Evolutionary conservation across 495 filamentous ascomycete species (phyloP), one percentile per base, ranked within the genome.

Genomic region (Daldinia vernicosa): DNA sequence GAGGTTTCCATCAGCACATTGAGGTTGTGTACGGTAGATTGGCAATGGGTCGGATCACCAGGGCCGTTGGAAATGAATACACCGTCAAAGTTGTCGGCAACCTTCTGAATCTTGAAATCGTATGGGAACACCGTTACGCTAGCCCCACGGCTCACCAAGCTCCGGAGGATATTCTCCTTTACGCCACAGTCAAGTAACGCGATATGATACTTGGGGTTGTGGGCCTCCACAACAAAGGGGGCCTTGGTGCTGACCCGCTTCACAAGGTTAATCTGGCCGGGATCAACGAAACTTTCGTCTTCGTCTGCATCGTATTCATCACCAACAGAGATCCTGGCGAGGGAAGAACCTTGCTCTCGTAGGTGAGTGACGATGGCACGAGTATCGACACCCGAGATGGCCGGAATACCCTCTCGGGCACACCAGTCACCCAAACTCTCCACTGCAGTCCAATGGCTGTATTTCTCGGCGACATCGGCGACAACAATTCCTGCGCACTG

Each of bases 261-360:
- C 67, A 99, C 95, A 60, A 99, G 82, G 82, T 99, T 97, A 83
- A 98, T 97, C 80, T 93, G 90, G 76, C 94, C 94, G 5, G 95
- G 95, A 77, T 99, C 95, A 75, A 94, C 84, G 79, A 92, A 98
- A 55, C 94, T 93, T 84, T 98, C 96, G 73, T 99, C 95, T 83
- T 99, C 93, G 75, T 98, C 95, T 66, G 94, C 94, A 82, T 99
- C 95, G 78, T 99, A 99, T 82, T 98, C 94, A 80, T 98, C 95
- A 73, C 95, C 95, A 71, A 98, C 91, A 5, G 94, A 94, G 81
- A 99, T 97, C 74, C 93, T 88, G 64, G 95, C 95, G 27, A 99
- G 88, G 24, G 95, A 98, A 55, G 93, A 97, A 79, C 95, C 95
- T 80, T 95, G 92, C 85, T 98, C 95, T 69, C 95, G 93, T 61